Evolutionary conservation across 164 flowering plant genomes (phyloP).

Genomic region (Dillenia turbinata): DNA sequence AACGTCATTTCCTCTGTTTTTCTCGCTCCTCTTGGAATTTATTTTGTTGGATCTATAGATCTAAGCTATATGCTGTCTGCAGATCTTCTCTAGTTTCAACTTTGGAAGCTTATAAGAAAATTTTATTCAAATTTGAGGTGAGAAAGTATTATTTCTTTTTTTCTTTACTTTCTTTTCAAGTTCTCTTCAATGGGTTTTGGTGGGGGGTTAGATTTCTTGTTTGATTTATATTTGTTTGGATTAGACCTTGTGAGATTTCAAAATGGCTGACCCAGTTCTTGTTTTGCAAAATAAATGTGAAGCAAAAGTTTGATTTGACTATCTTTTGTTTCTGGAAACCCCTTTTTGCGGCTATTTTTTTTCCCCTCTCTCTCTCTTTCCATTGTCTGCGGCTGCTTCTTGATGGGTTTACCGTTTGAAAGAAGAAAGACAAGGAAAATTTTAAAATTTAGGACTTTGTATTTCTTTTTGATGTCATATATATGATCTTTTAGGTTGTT

Average conservation of each 20-base stretch:
- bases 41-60: constrained; percentile 14
- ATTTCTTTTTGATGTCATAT: not conserved
- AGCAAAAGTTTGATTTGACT: constrained; percentile 12
- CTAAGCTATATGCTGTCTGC: constrained; percentile 3
- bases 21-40: not conserved
- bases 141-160: not conserved
- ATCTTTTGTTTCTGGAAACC: too few relatives aligned
- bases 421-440: too few relatives aligned
- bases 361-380: not conserved
- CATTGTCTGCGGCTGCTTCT: not conserved
- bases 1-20: not conserved
- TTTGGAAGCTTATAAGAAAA: not conserved
- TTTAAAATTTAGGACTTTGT: not conserved
- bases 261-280: constrained; percentile 7
- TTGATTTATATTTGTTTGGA: too few relatives aligned
- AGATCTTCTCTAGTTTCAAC: constrained; percentile 6
- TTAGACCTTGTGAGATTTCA: too few relatives aligned
- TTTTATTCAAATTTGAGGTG: too few relatives aligned
- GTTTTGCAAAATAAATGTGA: constrained; percentile 3
- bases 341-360: too few relatives aligned
- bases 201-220: too few relatives aligned
- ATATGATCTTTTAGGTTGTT: not conserved
- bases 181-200: too few relatives aligned
- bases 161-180: not conserved
- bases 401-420: not conserved